A percentile compares a stretch with the other conserved stretches of the same genome.
Conservation (phyloP, 352 stramenopile genomes). For the Plasmopara halstedii region DNA sequence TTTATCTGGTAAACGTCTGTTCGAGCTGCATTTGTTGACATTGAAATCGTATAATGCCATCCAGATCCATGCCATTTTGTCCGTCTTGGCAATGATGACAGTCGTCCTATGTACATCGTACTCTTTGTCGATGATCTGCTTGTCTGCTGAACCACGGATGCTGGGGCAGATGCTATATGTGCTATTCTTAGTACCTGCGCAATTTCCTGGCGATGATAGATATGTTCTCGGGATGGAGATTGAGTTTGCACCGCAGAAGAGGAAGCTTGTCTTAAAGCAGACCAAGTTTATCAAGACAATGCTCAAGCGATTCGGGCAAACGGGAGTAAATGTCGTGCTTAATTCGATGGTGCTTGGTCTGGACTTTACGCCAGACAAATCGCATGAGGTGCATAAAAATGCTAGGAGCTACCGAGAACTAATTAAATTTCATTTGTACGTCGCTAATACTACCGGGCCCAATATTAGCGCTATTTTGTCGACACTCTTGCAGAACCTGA, state of each 20-base stretch:
- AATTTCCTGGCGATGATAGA: no score
- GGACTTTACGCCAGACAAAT: no score
- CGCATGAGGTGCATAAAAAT: no score
- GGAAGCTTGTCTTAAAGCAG: no score
- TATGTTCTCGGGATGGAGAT: no score
- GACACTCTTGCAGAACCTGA: background rate
- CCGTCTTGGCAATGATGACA: constrained; percentile 10
- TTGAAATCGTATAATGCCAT: no score
- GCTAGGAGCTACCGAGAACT: background rate
- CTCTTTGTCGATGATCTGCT: constrained; percentile 10
- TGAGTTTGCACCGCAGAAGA: no score
- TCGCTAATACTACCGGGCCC: background rate
- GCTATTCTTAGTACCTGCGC: background rate
- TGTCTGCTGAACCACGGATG: background rate
- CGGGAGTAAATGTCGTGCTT: background rate
- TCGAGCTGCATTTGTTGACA: no score
- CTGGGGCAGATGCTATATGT: constrained; percentile 1
- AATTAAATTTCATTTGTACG: background rate
- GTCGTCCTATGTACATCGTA: background rate
- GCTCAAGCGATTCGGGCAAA: no score
- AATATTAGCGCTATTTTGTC: background rate
- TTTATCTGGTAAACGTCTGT: no score
- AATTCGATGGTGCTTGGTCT: constrained; percentile 2
- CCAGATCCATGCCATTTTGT: no score
- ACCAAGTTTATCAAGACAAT: background rate